Evolutionary conservation across 345 rosid species (phyloP), one percentile per base, ranked within the genome.

Genomic region (Excoecaria agallocha): DNA sequence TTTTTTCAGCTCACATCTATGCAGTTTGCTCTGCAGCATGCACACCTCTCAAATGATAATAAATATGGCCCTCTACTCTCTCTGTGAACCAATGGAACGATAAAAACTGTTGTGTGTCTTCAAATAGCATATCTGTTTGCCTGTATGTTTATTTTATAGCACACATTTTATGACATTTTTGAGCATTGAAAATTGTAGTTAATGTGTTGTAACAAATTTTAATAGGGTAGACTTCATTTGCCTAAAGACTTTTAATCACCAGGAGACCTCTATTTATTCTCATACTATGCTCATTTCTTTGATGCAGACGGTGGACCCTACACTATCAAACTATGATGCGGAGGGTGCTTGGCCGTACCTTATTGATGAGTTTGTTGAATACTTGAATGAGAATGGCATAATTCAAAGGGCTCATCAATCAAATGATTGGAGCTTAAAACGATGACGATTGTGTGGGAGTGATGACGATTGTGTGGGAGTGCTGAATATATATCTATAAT

Each of bases 281-380:
- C n/a, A n/a, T 62, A 9, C 8, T 8, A 7, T 19, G 24, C 24
- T 6, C 17, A 2, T 4, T 10, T 48, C 38, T 41, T 6, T 41
- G 3, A 19, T 68, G 71, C 71, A 68, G 99, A 86, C 66, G 1
- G 92, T 91, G 76, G 94, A 91, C 60, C 86, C 89, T 0, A 60
- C 63, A 19, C 82, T 95, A 52, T 84, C 93, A 17, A 93, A 90
- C 71, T 95, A 95, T 64, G 97, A 90, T 38, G 87, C 96, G 0
- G 98, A 95, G 84, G 97, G 98, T 71, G 99, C 97, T 16, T 95
- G 99, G 99, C 98, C 99, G 0, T 93, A 93, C 81, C 96, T 95
- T 60, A 91, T 91, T 7, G 99, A 95, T 75, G 99, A 95, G 78
- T 95, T 95, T 22, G 98, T 89, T n/a, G 99, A 95, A 71, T 93